phyloP scores from a whole-genome alignment of 208 protist genomes.

The Vickermania ingenoplastis region DNA sequence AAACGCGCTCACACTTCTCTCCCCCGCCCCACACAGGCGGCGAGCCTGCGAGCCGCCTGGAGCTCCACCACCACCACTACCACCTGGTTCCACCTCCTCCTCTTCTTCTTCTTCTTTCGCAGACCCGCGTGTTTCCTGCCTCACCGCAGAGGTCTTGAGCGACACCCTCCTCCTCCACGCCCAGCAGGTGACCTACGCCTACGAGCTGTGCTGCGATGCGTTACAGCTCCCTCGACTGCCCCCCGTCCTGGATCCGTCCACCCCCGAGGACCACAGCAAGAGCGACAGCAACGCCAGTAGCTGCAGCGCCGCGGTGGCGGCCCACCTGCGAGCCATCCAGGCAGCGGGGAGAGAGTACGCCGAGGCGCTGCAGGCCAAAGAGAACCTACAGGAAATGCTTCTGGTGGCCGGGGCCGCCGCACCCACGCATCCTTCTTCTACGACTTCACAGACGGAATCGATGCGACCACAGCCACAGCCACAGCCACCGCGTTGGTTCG shows the following conservation, averaged over 20 bases:
- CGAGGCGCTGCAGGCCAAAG: background rate
- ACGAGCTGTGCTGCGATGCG: background rate
- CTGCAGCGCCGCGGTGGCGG: background rate
- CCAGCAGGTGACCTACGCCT: background rate
- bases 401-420: background rate
- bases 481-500: background rate
- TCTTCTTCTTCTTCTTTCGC: background rate
- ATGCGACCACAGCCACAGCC: no score
- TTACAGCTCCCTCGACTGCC: background rate
- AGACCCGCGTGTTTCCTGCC: background rate
- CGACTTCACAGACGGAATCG: no score
- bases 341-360: background rate
- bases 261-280: background rate
- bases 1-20: background rate
- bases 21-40: background rate
- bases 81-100: background rate
- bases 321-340: background rate
- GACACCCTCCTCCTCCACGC: background rate
- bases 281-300: background rate
- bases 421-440: no score
- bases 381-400: background rate
- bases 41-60: no score
- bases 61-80: no score
- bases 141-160: background rate
- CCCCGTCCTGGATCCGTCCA: background rate